These are phyloP conservation scores for Asterionellopsis glacialis DNA, from an alignment of 108 stramenopile genomes.

Conservation along the genomic window DNA sequence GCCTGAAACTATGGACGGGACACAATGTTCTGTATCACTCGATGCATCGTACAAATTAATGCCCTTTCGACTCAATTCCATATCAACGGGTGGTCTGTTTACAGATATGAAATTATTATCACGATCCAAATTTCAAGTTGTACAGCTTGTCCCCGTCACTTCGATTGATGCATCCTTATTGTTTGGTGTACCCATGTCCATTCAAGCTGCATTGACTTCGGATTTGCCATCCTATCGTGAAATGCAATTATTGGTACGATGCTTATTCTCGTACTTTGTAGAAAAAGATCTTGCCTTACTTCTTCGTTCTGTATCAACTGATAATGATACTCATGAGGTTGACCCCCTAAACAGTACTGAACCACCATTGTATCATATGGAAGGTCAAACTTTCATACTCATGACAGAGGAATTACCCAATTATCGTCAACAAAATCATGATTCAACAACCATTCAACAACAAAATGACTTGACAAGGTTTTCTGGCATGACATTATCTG, in stretches of 20 bases:
- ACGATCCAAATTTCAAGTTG: constrained; percentile 11
- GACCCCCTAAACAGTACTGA: no score
- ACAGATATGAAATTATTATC: constrained; percentile 16
- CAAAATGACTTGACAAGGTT: no score
- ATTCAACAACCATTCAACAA: no score
- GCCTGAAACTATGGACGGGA: constrained; percentile 32
- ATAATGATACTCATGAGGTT: constrained; percentile 1
- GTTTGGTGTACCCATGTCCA: constrained; percentile 29
- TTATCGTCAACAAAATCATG: background rate
- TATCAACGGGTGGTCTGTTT: background rate
- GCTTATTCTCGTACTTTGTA: constrained; percentile 8
- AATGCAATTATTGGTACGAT: constrained; percentile 14
- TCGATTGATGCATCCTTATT: constrained; percentile 30
- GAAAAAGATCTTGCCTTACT: constrained; percentile 22
- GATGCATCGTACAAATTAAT: constrained; percentile 14
- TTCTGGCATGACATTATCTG: no score
- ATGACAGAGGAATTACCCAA: constrained; percentile 13
- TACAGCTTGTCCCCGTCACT: constrained; percentile 25
- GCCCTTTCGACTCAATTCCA: constrained; percentile 21
- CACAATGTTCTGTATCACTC: constrained; percentile 16
- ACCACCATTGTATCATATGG: background rate
- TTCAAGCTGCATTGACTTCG: constrained; percentile 9
- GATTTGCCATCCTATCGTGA: constrained; percentile 14
- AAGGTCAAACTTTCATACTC: constrained; percentile 19
- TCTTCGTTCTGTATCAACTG: background rate